These are phyloP conservation scores for Barbatosphaeria neglecta DNA, from an alignment of 495 filamentous ascomycete genomes.

Conservation along the genomic window DNA sequence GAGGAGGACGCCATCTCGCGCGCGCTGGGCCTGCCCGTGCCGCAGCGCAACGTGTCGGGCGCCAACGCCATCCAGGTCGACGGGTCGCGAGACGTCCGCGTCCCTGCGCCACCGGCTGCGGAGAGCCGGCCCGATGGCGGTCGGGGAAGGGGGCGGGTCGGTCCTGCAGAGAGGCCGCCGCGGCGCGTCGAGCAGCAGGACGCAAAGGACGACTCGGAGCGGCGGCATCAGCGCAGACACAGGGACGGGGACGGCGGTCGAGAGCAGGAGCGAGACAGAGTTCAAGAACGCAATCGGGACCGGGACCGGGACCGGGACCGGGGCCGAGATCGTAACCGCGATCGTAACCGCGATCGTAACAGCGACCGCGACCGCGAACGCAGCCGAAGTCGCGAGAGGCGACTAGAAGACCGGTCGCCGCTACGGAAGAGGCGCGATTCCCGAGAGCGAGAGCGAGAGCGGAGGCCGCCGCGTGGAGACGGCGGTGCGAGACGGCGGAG, in stretches of 20 bases:
- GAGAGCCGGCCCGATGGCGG: slow-evolving; percentile 5
- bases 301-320: no score
- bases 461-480: neutral
- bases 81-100: slow-evolving; percentile 3
- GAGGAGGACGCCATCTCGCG: slow-evolving; percentile 81
- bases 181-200: slow-evolving; percentile 7
- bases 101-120: slow-evolving; percentile 2
- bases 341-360: slow-evolving; percentile 21
- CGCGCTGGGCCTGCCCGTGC: slow-evolving; percentile 69
- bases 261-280: slow-evolving; percentile 5
- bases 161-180: neutral
- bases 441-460: slow-evolving; percentile 2
- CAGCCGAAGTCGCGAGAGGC: slow-evolving; percentile 26
- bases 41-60: slow-evolving; percentile 33
- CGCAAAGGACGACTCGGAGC: slow-evolving; percentile 16
- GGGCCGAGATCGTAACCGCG: no score
- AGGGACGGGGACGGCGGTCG: slow-evolving; percentile 18
- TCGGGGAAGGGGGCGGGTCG: slow-evolving; percentile 1
- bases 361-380: slow-evolving; percentile 13
- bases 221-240: slow-evolving; percentile 23
- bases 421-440: neutral
- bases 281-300: no score
- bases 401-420: slow-evolving; percentile 3
- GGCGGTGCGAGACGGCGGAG: slow-evolving; percentile 14
- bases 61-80: slow-evolving; percentile 36